Percentiles rank a stretch among this genome's conserved stretches.
Evolutionary conservation across 2,329 filamentous ascomycete genomes (phyloP).

Genomic region (Pseudopyricularia cyperi): DNA sequence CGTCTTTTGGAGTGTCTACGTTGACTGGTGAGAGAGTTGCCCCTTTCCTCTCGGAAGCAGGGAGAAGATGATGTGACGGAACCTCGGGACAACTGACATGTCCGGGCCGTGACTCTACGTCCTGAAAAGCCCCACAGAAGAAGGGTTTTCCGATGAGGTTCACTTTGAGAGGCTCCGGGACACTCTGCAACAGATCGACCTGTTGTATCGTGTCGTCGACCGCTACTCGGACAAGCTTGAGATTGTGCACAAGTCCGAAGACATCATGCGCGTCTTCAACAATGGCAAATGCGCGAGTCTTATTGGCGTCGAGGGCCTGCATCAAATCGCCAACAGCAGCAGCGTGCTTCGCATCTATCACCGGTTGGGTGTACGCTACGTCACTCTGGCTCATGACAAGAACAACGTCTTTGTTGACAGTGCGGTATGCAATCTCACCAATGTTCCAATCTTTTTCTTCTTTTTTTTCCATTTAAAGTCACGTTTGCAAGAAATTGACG

Average conservation of each 20-base stretch:
- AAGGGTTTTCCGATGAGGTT: too few species aligned
- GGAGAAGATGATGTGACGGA: too few species aligned
- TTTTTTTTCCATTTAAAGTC: too few species aligned
- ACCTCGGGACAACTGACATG: too few species aligned
- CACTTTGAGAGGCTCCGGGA: neutral
- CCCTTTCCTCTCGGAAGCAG: too few species aligned
- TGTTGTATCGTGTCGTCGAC: slow-evolving; percentile 50
- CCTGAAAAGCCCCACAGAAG: too few species aligned
- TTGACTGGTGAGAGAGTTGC: neutral
- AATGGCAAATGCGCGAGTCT: slow-evolving; percentile 38
- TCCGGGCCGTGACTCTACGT: too few species aligned
- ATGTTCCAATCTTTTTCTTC: neutral
- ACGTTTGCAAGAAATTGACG: too few species aligned
- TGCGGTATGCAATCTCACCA: neutral
- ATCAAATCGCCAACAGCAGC: slow-evolving; percentile 81
- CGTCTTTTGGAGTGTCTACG: neutral
- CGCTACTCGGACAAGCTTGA: slow-evolving; percentile 60
- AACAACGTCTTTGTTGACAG: neutral
- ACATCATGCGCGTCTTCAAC: slow-evolving; percentile 47
- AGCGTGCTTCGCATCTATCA: slow-evolving; percentile 65
- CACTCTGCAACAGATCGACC: slow-evolving; percentile 64
- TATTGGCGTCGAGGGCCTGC: slow-evolving; percentile 72
- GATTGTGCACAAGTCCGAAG: slow-evolving; percentile 39
- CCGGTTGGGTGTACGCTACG: slow-evolving; percentile 70
- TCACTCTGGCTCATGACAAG: slow-evolving; percentile 62